Conservation (phyloP, 2,329 filamentous ascomycete genomes). For the Cladosporium sp. region DNA sequence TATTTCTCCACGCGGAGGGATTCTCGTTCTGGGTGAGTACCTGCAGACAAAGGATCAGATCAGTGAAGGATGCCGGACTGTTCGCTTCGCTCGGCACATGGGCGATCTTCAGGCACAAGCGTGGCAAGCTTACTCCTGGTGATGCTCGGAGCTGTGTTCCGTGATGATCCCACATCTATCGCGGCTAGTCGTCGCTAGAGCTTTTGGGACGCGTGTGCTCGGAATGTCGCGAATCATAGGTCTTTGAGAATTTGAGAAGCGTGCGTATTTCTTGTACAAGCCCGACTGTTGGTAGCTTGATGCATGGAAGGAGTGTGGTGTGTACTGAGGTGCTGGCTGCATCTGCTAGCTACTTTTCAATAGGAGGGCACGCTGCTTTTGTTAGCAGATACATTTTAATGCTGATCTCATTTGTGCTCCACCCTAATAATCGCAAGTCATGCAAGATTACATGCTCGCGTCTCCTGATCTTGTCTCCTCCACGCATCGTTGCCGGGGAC, state of each 20-base stretch:
- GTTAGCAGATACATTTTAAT: too few relatives aligned
- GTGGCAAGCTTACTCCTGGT: background rate
- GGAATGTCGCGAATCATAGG: background rate
- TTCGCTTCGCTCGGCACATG: background rate
- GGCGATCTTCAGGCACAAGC: background rate
- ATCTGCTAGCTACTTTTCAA: too few relatives aligned
- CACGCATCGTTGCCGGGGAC: slow-evolving; percentile 7
- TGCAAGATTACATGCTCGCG: slow-evolving; percentile 1
- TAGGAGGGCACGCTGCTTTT: too few relatives aligned
- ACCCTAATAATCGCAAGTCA: background rate
- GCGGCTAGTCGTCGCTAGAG: background rate
- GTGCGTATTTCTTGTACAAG: background rate
- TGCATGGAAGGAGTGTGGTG: too few relatives aligned
- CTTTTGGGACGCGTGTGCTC: background rate
- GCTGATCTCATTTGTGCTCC: too few relatives aligned
- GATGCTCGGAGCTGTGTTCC: background rate
- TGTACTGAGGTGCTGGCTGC: too few relatives aligned
- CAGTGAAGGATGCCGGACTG: too few relatives aligned
- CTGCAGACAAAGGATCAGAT: too few relatives aligned
- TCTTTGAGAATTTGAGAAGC: background rate
- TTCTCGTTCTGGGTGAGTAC: too few relatives aligned
- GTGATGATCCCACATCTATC: background rate
- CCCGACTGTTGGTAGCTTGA: too few relatives aligned
- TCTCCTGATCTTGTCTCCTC: background rate
- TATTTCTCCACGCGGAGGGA: too few relatives aligned